Evolutionary conservation across 371 early-diverging fungal genomes (phyloP), one percentile per base, ranked within the genome.

Genomic region (Nematocida displodere): DNA sequence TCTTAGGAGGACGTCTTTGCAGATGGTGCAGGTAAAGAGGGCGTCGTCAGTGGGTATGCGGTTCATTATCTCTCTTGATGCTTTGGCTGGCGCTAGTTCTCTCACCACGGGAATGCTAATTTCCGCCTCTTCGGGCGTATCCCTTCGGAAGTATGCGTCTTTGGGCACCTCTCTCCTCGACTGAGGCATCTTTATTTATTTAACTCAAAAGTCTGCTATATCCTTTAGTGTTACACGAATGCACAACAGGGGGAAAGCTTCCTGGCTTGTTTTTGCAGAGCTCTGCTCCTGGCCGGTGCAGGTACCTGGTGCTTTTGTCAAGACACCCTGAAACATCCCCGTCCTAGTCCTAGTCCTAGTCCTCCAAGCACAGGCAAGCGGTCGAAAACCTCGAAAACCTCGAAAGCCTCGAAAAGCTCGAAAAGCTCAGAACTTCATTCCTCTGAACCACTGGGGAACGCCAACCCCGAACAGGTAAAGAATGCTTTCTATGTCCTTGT

Each of bases 1-100:
- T 33, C 48, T 29, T 11, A 71, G 75, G 29, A 71, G 4, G 1
- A 61, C 75, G 22, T 71, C 75, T 62, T 71, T 62, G 33, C 75
- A 71, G 4, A 37, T 8, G 4, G 11, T 31, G 50, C 75, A 71
- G 50, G 8, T 13, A 20, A 71, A 71, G n/a, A 56, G 53, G 26
- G 40, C 54, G 8, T 61, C 31, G 3, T 59, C 40, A 4, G 75
- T 50, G 2, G 42, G 15, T 11, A 50, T 61, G 17, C 61, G 65
- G 46, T 53, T 64, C 7, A 66, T 17, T 20, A 56, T 34, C 26
- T 4, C 24, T 31, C 39, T 33, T 1, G 54, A 65, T 20, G 37
- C 15, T 13, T 31, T 22, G 11, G 40, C 49, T 15, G 20, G 29
- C 24, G n/a, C 53, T 7, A 65, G 40, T 7, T 7, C 26, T 11